Base-by-base conservation (phyloP, 495 filamentous ascomycete species). In the Amniculicola lignicola region DNA sequence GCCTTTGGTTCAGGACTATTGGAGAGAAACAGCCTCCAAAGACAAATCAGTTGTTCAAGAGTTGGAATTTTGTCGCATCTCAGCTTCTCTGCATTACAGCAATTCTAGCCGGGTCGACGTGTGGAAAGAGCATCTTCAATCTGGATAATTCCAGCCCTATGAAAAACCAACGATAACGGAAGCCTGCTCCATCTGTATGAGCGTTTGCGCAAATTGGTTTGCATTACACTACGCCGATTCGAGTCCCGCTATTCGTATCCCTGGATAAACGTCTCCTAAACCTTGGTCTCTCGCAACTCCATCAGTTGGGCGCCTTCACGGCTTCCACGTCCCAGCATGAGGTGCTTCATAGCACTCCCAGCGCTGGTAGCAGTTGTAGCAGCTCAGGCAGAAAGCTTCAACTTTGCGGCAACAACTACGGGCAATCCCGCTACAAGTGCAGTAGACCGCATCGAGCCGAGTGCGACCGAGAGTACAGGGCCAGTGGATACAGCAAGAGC, bases 401-500 rank as follows among this genome's bases (percentile, higher is more conserved):
- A 27, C 9, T 46, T 60, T 24, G 49, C 16, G 4, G 37, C 11
- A 18, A 9, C 7, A 18, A 23, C 57, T 4, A 42, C 43, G 29
- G 1, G 23, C 4, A 16, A 7, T 2, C 1, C 11, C 2, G 7
- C 41, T 18, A 43, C 23, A 21, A 33, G 31, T 1, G 49, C 43
- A 12, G 43, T 9, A 27, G 43, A 31, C 14, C 23, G 53, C 12
- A 23, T 53, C 0, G 18, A 52, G 31, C 56, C 56, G 12, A 29
- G 51, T 16, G 51, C 29, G 15, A 63, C 59, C 14, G 41, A 63
- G 35, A 58, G 41, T 19, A 25, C 54, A 4, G 55, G 50, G 38
- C 61, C 61, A 7, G 37, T 56, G 7, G 36, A 31, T 9, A 64
- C 61, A 7, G 45, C 25, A 21, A 57, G 27, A 12, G 61, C 61